These are phyloP conservation scores for Leucocoprinus sp. DNA, from an alignment of 768 basidiomycete species.

Conservation along the genomic window DNA sequence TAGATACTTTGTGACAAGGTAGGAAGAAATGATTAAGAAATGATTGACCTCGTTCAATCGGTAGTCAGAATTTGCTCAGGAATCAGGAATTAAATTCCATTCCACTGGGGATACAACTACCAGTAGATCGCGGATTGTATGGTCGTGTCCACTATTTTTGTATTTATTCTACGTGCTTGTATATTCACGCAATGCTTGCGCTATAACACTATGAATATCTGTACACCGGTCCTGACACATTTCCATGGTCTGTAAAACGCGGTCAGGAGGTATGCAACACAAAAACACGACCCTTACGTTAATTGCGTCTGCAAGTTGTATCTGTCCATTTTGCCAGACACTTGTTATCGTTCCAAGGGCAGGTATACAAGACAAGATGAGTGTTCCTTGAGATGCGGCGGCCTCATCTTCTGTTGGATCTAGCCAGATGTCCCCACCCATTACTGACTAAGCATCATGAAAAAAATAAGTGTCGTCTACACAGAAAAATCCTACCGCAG, in stretches of 20 bases:
- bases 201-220: conserved; percentile 70
- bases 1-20: no score
- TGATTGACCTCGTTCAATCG: no score
- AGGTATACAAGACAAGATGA: conserved; percentile 83
- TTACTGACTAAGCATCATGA: conserved; percentile 38
- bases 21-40: no score
- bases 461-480: background rate
- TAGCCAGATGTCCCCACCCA: conserved; percentile 56
- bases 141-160: background rate
- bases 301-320: conserved; percentile 44
- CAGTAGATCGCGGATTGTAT: no score
- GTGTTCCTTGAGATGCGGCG: conserved; percentile 43
- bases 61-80: no score
- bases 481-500: conserved; percentile 41
- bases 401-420: conserved; percentile 77
- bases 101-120: no score
- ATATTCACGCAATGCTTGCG: conserved; percentile 53
- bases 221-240: conserved; percentile 61
- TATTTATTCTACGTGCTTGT: background rate
- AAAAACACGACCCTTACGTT: conserved; percentile 34
- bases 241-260: conserved; percentile 51
- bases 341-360: conserved; percentile 78
- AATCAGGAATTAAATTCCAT: no score
- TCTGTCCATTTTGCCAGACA: conserved; percentile 77
- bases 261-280: background rate